Base-by-base conservation (phyloP, 2,329 filamentous ascomycete genomes). In the Cyphellophora europaea region DNA sequence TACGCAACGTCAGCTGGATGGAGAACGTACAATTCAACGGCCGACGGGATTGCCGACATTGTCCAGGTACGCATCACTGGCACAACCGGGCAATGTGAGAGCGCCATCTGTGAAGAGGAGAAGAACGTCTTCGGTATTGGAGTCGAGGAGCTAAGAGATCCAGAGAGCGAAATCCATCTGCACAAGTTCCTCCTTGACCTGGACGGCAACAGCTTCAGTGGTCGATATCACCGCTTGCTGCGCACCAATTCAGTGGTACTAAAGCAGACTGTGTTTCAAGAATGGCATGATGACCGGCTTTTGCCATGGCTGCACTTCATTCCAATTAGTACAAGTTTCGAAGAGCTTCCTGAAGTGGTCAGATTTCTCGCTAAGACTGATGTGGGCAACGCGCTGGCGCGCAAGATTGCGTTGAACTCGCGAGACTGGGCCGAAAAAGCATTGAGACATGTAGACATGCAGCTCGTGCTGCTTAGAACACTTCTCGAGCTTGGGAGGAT, bases 251-350 rank as follows among this genome's bases (percentile, higher is more conserved):
- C 73, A 11, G 56, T 88, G 5, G 79, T 79, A 0, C 73, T 89
- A 58, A 89, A 89, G 60, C 74, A 79, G 6, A 85, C 83, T 0
- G 63, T 89, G 12, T 89, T 79, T 59, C 69, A 73, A 14, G 84
- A 89, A 54, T 91, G 83, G 84, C 82, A 88, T 51, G 83, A 88
- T 53, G 72, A 71, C 29, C 69, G 83, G 3, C 63, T 89, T 2
- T 64, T 84, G 2, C 70, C 81, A 0, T 91, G 84, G 83, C 75
- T 76, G 49, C 84, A 91, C 56, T 89, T 84, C 49, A 77, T 86
- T 2, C 84, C 84, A 11, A 76, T 89, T 69, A 80, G 86, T 52
- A 81, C 74, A 49, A 71, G 76, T 1, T 86, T 78, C 49, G 62
- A 72, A 21, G 84, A 88, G 47, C 69, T 82, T 48, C 86, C 77